phyloP scores from a whole-genome alignment of 768 basidiomycete genomes.

The Kwoniella mangroviensis region DNA sequence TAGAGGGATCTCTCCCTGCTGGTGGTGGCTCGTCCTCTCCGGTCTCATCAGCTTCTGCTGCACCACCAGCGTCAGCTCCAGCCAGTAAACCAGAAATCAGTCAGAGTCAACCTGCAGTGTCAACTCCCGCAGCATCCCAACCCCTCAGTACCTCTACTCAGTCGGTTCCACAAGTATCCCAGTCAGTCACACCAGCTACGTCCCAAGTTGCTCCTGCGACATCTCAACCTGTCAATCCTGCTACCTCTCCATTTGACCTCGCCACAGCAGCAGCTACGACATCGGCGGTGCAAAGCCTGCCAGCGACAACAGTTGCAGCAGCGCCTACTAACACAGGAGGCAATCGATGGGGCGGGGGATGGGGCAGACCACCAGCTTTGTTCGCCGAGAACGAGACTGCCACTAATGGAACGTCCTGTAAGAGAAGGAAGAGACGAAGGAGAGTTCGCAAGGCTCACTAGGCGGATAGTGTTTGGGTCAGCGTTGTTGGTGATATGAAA shows the following conservation, averaged over 20 bases:
- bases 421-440: constrained; percentile 5
- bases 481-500: not conserved
- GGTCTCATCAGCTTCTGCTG: not conserved
- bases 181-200: not conserved
- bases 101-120: not conserved
- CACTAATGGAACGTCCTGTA: not conserved
- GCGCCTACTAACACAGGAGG: not conserved
- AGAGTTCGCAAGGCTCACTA: not conserved
- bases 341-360: not conserved
- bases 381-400: not conserved
- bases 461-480: not conserved
- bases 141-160: not conserved
- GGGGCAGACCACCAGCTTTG: not conserved
- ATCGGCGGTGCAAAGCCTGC: not conserved
- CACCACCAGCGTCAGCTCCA: not conserved
- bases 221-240: not conserved
- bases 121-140: not conserved
- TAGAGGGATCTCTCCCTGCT: not conserved
- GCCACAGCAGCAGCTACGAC: not conserved
- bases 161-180: not conserved
- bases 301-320: not conserved
- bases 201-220: not conserved
- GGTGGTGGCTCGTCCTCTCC: not conserved
- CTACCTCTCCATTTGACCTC: not conserved
- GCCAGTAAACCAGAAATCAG: not conserved